Evolutionary conservation across 2,329 filamentous ascomycete species (phyloP), one percentile per base, ranked within the genome.

Genomic region (Alternaria arborescens): DNA sequence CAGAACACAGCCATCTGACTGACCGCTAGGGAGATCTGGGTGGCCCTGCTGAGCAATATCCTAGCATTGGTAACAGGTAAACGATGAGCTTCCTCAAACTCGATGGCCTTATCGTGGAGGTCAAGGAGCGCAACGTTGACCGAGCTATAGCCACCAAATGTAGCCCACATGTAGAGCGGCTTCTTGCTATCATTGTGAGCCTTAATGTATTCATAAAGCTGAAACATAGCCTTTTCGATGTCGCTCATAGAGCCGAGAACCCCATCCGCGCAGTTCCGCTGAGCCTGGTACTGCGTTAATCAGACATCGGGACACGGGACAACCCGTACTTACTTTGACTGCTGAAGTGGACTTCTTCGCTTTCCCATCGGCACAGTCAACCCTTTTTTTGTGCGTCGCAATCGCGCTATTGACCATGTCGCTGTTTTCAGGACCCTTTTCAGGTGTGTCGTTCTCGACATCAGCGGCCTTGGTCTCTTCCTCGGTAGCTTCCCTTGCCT

Each of bases 401-500:
- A 22, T 26, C n/a, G 42, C 34, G 16, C 24, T 8, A 28, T 55
- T 20, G 26, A 41, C 5, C 34, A 11, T 41, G 24, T 18, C 24
- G 5, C 10, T 28, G 28, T 14, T 38, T 34, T 47, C 42, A 40
- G 18, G 53, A 18, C 24, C 20, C 14, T 24, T n/a, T 10, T 50
- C 53, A 24, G 28, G 32, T 1, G 20, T 26, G 26, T 55, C 18
- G 34, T n/a, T 32, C 8, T 47, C n/a, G 14, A 32, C 10, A 43
- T 22, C 16, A 47, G 24, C 75, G 62, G 81, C 80, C 66, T 79
- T 79, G 52, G 74, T 76, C 52, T 77, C 73, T 42, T 74, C 75
- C 53, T 77, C 77, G 32, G 79, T 78, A 54, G 81, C 77, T 32
- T 80, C 77, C 58, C 77, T 75, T 3, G 84, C 83, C 58, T 86